phyloP scores from a whole-genome alignment of 2,329 filamentous ascomycete genomes.

The Pyrenophora tritici-repentis region DNA sequence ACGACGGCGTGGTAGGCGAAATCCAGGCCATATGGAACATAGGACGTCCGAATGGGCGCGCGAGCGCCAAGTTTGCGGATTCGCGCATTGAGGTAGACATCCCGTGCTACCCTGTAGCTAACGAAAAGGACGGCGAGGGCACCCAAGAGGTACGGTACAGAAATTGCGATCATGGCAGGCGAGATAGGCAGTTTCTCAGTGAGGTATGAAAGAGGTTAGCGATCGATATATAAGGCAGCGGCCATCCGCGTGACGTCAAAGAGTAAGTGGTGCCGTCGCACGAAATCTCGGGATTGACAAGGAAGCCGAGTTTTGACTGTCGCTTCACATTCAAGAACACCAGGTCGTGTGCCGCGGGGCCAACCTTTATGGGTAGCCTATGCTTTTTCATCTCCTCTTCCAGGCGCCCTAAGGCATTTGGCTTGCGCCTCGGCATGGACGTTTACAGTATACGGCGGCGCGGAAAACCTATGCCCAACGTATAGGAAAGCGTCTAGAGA shows the following conservation, averaged over 20 bases:
- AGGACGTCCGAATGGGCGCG: conserved; percentile 50
- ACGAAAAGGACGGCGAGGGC: conserved; percentile 26
- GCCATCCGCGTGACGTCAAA: conserved; percentile 5
- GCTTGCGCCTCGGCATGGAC: conserved; percentile 15
- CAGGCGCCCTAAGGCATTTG: background rate
- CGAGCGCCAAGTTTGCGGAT: conserved; percentile 52
- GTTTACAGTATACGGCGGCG: background rate
- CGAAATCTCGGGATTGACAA: conserved; percentile 4
- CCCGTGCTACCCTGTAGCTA: conserved; percentile 20
- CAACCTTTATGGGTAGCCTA: background rate
- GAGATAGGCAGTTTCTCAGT: no score
- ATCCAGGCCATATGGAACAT: conserved; percentile 62
- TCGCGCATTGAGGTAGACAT: conserved; percentile 40
- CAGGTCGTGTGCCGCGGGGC: background rate
- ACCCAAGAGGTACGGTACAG: conserved; percentile 30
- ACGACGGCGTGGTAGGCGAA: conserved; percentile 64
- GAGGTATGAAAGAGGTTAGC: no score
- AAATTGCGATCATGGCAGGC: conserved; percentile 4
- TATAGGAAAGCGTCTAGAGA: conserved; percentile 4
- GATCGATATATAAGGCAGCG: background rate
- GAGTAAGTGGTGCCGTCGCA: background rate
- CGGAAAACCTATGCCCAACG: conserved; percentile 6
- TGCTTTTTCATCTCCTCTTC: background rate
- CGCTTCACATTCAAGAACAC: background rate
- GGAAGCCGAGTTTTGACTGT: conserved; percentile 2